phyloP scores from a whole-genome alignment of 2,329 filamentous ascomycete species.

The Helotiales sp. region DNA sequence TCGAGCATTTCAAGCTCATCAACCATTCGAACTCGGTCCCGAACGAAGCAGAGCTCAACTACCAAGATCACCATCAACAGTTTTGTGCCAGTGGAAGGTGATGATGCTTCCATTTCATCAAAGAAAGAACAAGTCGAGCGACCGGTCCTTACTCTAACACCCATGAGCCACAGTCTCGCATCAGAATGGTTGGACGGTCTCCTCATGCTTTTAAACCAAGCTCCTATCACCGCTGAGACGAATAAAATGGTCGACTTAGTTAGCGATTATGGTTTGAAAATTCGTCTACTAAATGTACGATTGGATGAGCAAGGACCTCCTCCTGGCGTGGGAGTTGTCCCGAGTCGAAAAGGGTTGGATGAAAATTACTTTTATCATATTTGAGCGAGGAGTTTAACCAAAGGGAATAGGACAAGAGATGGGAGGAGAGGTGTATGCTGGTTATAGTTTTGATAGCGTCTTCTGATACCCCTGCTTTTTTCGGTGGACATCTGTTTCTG shows the following conservation, averaged over 20 bases:
- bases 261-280: constrained; percentile 88
- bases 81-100: constrained; percentile 44
- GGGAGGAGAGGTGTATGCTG: not conserved
- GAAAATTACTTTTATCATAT: constrained; percentile 86
- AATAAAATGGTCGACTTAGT: constrained; percentile 85
- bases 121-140: constrained; percentile 57
- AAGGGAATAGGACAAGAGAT: no score
- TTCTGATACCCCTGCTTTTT: not conserved
- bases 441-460: not conserved
- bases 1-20: constrained; percentile 44
- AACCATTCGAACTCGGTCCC: constrained; percentile 38
- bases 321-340: constrained; percentile 65
- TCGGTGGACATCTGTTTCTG: not conserved
- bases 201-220: constrained; percentile 90
- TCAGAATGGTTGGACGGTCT: constrained; percentile 97
- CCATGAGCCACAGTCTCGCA: constrained; percentile 76
- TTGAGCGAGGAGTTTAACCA: no score
- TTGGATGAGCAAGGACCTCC: constrained; percentile 71
- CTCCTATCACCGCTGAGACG: constrained; percentile 95
- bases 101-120: constrained; percentile 32
- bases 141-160: constrained; percentile 79
- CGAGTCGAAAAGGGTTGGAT: constrained; percentile 80
- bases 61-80: constrained; percentile 94
- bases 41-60: constrained; percentile 41
- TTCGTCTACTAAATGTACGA: constrained; percentile 85